phyloP scores from a whole-genome alignment of 768 basidiomycete genomes.

The Grammothele lineata region DNA sequence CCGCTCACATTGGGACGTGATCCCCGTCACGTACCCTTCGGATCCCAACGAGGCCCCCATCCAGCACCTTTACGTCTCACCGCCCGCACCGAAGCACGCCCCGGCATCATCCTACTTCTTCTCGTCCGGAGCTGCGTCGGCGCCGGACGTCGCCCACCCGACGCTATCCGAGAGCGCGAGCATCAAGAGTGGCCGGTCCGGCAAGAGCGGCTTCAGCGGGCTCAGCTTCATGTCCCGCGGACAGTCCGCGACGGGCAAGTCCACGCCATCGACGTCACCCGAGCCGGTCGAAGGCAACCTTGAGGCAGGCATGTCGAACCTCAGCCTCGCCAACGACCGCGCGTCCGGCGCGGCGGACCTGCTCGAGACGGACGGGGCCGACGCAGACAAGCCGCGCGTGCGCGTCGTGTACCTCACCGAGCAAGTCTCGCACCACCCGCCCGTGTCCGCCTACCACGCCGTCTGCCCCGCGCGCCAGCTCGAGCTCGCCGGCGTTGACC shows the following conservation, averaged over 20 bases:
- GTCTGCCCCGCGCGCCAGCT: slow-evolving; percentile 69
- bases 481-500: slow-evolving; percentile 80
- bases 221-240: slow-evolving; percentile 41
- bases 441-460: slow-evolving; percentile 83
- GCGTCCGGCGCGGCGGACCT: slow-evolving; percentile 27
- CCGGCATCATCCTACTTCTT: slow-evolving; percentile 15
- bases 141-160: slow-evolving; percentile 12
- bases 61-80: slow-evolving; percentile 37
- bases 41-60: slow-evolving; percentile 44
- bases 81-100: slow-evolving; percentile 14
- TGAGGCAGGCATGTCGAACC: slow-evolving; percentile 55
- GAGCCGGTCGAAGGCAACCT: slow-evolving; percentile 41
- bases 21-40: slow-evolving; percentile 51
- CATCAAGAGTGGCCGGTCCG: slow-evolving; percentile 55
- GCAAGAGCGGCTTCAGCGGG: slow-evolving; percentile 54
- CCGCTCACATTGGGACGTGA: slow-evolving; percentile 80
- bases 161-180: slow-evolving; percentile 46
- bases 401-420: slow-evolving; percentile 85
- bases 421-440: slow-evolving; percentile 96
- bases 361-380: slow-evolving; percentile 31
- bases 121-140: slow-evolving; percentile 17
- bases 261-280: slow-evolving; percentile 53
- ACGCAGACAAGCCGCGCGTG: slow-evolving; percentile 33
- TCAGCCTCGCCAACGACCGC: slow-evolving; percentile 44
- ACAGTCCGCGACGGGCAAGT: slow-evolving; percentile 40